Evolutionary conservation across 2,329 filamentous ascomycete species (phyloP), one percentile per base, ranked within the genome.

Genomic region (Emergomyces orientalis): DNA sequence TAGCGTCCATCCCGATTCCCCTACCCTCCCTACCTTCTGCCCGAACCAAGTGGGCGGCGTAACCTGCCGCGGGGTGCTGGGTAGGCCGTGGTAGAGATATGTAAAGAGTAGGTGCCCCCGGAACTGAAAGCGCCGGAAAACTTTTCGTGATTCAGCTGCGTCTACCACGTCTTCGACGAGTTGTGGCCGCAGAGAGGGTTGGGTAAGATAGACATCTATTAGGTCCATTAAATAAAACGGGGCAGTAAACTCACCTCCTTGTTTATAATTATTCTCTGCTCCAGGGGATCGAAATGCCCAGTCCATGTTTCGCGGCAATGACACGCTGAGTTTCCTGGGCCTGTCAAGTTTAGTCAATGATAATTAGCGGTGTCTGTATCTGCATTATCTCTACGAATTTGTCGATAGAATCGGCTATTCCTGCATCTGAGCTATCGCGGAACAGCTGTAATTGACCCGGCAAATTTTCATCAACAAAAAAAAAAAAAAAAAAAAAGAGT

Each of bases 11-110:
- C 57, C 58, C 11, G 58, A 51, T 32, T 51, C 43, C 13, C 58
- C 58, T 32, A n/a, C 17, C 0, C n/a, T 2, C 22, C n/a, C 58
- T 37, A 3, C 37, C 27, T 22, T 0, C n/a, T 60, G 43, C 27
- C 32, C 58, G 13, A 5, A n/a, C 58, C 58, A 60, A 22, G 14
- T 30, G 19, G 27, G 43, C 34, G 58, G 58, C 17, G 27, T 60
- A 19, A 60, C 27, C 43, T 60, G 43, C 41, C 37, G 41, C 22
- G 58, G 58, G 4, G 58, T 60, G 27, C 45, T 13, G 3, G 43
- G 58, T 25, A 41, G n/a, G 34, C 58, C 58, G 11, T 60, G 39
- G 43, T 60, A 60, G 17, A 60, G 45, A 49, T 60, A 60, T 32
- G 58, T 60, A 32, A 60, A 60, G 2, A 60, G 43, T 11, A 60